phyloP scores from a whole-genome alignment of 768 basidiomycete genomes.

The Psilocybe cubensis region DNA sequence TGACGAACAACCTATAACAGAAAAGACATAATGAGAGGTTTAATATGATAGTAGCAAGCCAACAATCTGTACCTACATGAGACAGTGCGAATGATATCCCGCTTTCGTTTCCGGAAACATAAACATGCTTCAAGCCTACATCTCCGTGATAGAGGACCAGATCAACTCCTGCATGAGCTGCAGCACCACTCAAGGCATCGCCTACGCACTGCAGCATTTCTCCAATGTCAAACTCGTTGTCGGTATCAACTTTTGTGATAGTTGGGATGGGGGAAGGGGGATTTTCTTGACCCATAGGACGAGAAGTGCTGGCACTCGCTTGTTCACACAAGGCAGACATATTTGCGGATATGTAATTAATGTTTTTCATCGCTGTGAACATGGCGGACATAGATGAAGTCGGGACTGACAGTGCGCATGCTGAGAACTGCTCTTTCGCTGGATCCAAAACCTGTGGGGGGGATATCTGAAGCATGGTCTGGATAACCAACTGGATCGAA shows the following conservation, averaged over 20 bases:
- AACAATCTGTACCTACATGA: slow-evolving; percentile 63
- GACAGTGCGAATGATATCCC: slow-evolving; percentile 80
- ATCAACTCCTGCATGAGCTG: slow-evolving; percentile 85
- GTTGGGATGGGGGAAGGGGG: slow-evolving; percentile 4
- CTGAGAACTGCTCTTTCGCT: slow-evolving; percentile 92
- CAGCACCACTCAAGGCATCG: slow-evolving; percentile 83
- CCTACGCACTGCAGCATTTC: slow-evolving; percentile 90
- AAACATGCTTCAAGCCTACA: slow-evolving; percentile 84
- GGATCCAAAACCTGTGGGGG: slow-evolving; percentile 90
- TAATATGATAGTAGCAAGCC: neutral
- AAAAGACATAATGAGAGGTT: slow-evolving; percentile 1
- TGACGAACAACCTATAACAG: slow-evolving; percentile 76
- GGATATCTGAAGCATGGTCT: slow-evolving; percentile 88
- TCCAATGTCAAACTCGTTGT: slow-evolving; percentile 89
- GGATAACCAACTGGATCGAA: slow-evolving; percentile 86
- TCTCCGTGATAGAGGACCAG: slow-evolving; percentile 91
- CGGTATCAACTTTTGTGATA: slow-evolving; percentile 5
- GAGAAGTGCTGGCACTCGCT: neutral
- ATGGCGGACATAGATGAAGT: slow-evolving; percentile 87
- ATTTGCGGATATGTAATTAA: slow-evolving; percentile 93
- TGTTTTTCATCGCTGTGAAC: slow-evolving; percentile 89
- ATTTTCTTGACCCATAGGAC: slow-evolving; percentile 11
- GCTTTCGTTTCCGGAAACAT: slow-evolving; percentile 84
- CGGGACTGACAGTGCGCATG: slow-evolving; percentile 86
- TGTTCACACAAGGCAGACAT: slow-evolving; percentile 56